Conservation (phyloP, 768 basidiomycete species). For the Kwoniella pini region DNA sequence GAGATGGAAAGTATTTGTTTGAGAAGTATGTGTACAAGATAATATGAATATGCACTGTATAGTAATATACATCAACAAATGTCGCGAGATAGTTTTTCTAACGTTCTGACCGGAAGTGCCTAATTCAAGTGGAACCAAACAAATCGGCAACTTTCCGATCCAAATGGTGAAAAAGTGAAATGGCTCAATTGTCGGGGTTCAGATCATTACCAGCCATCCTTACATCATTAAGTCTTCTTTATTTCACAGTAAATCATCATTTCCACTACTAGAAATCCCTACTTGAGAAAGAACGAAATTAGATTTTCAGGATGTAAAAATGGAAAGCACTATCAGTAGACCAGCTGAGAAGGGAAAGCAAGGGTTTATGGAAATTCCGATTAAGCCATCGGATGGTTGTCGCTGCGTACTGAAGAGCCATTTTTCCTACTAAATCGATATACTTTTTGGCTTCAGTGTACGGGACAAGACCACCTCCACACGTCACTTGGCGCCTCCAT, state of each 20-base stretch:
- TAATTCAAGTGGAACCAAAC: conserved; percentile 19
- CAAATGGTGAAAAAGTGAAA: neutral
- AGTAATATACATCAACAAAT: too few species aligned
- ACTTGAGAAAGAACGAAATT: neutral
- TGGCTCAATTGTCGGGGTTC: conserved; percentile 13
- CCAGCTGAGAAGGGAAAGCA: neutral
- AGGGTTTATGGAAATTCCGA: neutral
- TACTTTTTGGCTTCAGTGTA: neutral
- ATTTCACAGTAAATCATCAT: neutral
- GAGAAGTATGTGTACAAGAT: too few species aligned
- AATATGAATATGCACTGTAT: too few species aligned
- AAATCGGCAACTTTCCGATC: neutral
- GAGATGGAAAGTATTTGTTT: too few species aligned
- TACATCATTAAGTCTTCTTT: neutral
- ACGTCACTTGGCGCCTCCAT: conserved; percentile 6
- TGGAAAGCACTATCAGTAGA: neutral
- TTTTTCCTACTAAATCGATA: neutral
- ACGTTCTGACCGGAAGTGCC: conserved; percentile 2
- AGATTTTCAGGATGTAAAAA: neutral
- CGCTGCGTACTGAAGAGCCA: conserved; percentile 4
- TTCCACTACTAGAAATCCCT: too few species aligned
- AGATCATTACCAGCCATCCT: conserved; percentile 11
- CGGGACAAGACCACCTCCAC: neutral
- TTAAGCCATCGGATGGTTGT: neutral
- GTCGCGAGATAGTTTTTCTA: too few species aligned